Percentiles rank a stretch among this genome's conserved stretches.
Evolutionary conservation across 495 filamentous ascomycete genomes (phyloP).

Genomic region (Aspergillus sclerotioniger): DNA sequence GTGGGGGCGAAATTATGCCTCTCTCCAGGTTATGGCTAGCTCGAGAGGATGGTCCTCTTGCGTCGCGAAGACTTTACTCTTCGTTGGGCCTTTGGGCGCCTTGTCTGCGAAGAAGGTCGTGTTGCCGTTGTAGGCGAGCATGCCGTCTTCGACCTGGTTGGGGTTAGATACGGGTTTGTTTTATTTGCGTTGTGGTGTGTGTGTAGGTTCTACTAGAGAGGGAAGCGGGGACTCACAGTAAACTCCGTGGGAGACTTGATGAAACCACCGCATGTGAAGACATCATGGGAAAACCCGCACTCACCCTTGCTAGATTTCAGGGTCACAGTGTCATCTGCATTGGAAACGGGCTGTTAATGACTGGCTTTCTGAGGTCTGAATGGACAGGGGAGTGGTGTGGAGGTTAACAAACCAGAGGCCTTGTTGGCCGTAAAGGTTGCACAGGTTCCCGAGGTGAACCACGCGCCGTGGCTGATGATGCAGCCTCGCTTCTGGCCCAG

Average conservation of each 20-base stretch:
- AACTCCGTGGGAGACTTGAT: slow-evolving; percentile 45
- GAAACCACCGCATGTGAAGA: slow-evolving; percentile 50
- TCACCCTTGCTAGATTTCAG: slow-evolving; percentile 58
- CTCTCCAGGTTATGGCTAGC: slow-evolving; percentile 37
- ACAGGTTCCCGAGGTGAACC: slow-evolving; percentile 68
- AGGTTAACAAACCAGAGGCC: slow-evolving; percentile 37
- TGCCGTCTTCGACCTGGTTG: slow-evolving; percentile 36
- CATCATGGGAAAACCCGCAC: slow-evolving; percentile 49
- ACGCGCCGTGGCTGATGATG: slow-evolving; percentile 65
- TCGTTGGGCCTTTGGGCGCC: slow-evolving; percentile 49
- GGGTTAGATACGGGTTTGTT: slow-evolving; percentile 1
- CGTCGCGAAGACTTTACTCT: slow-evolving; percentile 40
- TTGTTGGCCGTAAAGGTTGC: slow-evolving; percentile 61
- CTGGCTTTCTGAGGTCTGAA: slow-evolving; percentile 7
- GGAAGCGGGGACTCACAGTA: slow-evolving; percentile 34
- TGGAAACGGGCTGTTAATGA: background rate
- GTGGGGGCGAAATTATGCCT: slow-evolving; percentile 1
- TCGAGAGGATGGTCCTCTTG: slow-evolving; percentile 37
- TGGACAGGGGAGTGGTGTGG: background rate
- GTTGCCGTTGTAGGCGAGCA: slow-evolving; percentile 47
- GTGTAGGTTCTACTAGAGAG: slow-evolving; percentile 6
- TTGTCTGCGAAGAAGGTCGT: slow-evolving; percentile 58
- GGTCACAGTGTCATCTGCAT: slow-evolving; percentile 53
- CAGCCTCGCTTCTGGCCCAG: slow-evolving; percentile 58
- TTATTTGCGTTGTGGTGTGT: background rate